Percentiles rank a stretch among this genome's conserved stretches.
Conservation (phyloP, 2,329 filamentous ascomycete species). For the Stromatinia cepivora region DNA sequence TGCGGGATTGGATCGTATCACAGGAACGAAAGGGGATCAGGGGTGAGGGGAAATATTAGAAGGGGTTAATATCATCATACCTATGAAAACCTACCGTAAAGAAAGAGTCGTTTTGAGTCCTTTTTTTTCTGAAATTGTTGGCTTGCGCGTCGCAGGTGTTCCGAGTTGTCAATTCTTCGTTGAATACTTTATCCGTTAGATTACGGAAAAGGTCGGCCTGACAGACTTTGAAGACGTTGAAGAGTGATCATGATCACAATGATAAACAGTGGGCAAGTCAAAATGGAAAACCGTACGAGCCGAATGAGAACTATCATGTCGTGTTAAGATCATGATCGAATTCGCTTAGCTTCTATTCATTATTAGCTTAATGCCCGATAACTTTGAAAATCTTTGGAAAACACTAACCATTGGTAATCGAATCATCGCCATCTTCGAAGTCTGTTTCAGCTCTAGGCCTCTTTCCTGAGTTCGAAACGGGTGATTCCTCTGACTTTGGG, state of each 20-base stretch:
- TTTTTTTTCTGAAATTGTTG: neutral
- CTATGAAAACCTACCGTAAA: slow-evolving; percentile 35
- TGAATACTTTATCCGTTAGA: slow-evolving; percentile 2
- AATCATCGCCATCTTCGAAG: slow-evolving; percentile 28
- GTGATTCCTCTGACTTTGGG: slow-evolving; percentile 18
- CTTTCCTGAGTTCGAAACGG: slow-evolving; percentile 33
- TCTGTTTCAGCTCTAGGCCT: slow-evolving; percentile 36
- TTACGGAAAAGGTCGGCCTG: slow-evolving; percentile 1
- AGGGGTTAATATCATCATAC: slow-evolving; percentile 31
- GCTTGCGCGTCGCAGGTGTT: neutral
- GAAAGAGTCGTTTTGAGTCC: neutral
- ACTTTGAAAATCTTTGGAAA: neutral
- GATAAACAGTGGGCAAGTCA: neutral
- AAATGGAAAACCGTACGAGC: slow-evolving; percentile 13
- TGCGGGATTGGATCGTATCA: slow-evolving; percentile 29
- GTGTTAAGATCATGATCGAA: slow-evolving; percentile 33
- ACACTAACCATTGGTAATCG: slow-evolving; percentile 33
- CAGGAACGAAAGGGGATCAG: slow-evolving; percentile 24
- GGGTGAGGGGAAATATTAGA: slow-evolving; percentile 21
- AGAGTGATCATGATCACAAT: neutral
- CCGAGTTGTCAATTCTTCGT: neutral
- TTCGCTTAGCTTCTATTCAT: slow-evolving; percentile 39
- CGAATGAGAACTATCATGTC: neutral
- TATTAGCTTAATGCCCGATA: slow-evolving; percentile 28
- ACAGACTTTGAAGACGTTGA: slow-evolving; percentile 20